phyloP scores from a whole-genome alignment of 2,329 filamentous ascomycete species.

The Dactylonectria estremocensis region DNA sequence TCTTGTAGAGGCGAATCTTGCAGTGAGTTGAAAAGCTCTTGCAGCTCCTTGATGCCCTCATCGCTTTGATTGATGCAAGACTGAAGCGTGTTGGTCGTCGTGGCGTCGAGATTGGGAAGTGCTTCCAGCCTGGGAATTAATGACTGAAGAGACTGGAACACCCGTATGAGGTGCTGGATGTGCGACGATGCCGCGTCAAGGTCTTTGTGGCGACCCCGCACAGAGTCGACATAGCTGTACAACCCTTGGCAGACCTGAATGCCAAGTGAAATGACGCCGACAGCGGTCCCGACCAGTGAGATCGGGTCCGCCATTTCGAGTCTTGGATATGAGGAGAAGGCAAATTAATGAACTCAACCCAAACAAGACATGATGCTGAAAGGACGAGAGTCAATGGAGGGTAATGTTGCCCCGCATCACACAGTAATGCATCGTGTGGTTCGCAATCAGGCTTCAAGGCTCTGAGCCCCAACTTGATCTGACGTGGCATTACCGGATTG shows the following conservation, averaged over 20 bases:
- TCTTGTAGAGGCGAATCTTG: not conserved
- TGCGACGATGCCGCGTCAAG: not conserved
- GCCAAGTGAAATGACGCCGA: slow-evolving; percentile 15
- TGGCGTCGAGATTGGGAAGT: not conserved
- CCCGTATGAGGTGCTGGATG: not conserved
- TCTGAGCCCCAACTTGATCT: not conserved
- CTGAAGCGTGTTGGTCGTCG: slow-evolving; percentile 4
- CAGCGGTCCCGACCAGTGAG: slow-evolving; percentile 14
- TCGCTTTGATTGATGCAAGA: slow-evolving; percentile 6
- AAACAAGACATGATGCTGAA: not conserved
- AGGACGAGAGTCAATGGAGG: not conserved
- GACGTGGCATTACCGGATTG: not conserved
- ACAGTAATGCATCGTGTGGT: not conserved
- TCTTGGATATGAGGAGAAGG: not conserved
- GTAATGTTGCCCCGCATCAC: not conserved
- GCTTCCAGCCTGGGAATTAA: slow-evolving; percentile 5
- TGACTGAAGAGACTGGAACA: not conserved
- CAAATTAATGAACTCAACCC: not conserved
- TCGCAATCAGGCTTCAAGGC: not conserved
- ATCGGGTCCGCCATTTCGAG: slow-evolving; percentile 18
- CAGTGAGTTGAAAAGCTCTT: slow-evolving; percentile 3
- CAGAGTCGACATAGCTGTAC: slow-evolving; percentile 7
- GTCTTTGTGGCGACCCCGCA: slow-evolving; percentile 11
- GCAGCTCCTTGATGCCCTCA: not conserved
- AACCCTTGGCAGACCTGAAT: slow-evolving; percentile 17